Evolutionary conservation across 2,329 filamentous ascomycete genomes (phyloP), one percentile per base, ranked within the genome.

Genomic region (Monilinia polystroma): DNA sequence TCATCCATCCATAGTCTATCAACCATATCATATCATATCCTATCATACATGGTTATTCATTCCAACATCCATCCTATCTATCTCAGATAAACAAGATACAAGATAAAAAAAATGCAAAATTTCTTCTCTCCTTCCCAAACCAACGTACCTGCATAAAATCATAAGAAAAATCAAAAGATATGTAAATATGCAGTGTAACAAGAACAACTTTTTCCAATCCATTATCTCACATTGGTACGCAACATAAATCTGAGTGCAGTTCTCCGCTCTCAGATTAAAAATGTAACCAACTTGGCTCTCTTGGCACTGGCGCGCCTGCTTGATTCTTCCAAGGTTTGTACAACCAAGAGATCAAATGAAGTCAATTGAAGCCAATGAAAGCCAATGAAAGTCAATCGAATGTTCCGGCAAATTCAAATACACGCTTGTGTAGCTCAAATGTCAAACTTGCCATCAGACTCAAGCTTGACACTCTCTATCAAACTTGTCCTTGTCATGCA

Each of bases 401-500:
- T 12, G 11, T 16, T 16, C 45, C 57, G 26, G 12, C 7, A 49
- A 59, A 7, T 35, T 59, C 8, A 45, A n/a, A 23, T 55, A 55
- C 57, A 59, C 26, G 43, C 43, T 59, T 23, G 41, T 59, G 43
- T 59, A 35, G 1, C 41, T 26, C 26, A 18, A 23, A 32, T 59
- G 43, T 59, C 57, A 59, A 59, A 59, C 26, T 59, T 29, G 29
- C 4, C 29, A 29, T 29, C 29, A 29, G 29, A 29, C 29, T 29
- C 0, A 29, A 29, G 29, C 29, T 29, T 60, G 52, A 35, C 52
- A 54, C 20, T 35, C 29, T 29, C 35, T 43, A 35, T 49, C n/a
- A 43, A n/a, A 57, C 55, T 57, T 57, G 55, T 57, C 55, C 55
- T 57, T 57, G 55, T 57, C 55, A 41, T 18, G 20, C 57, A 60